phyloP scores from a whole-genome alignment of 768 basidiomycete species.

The Leccinum variicolor region DNA sequence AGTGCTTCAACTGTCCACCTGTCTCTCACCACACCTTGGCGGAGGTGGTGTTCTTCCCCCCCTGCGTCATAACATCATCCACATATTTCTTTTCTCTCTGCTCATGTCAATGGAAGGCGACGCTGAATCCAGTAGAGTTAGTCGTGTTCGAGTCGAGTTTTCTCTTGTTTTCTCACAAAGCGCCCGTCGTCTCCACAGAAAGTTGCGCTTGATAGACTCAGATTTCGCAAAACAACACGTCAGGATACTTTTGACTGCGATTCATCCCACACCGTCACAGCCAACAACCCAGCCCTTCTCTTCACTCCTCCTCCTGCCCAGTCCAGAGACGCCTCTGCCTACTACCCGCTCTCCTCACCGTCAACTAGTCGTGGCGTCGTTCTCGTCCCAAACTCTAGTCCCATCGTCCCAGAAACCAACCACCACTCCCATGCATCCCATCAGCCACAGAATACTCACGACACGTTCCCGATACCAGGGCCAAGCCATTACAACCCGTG shows the following conservation, averaged over 20 bases:
- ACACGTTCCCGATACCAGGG: slow-evolving; percentile 42
- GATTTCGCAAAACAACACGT: slow-evolving; percentile 43
- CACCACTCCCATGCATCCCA: slow-evolving; percentile 40
- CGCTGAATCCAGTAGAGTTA: slow-evolving; percentile 48
- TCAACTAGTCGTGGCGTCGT: slow-evolving; percentile 44
- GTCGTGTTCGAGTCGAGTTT: slow-evolving; percentile 32
- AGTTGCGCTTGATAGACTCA: slow-evolving; percentile 43
- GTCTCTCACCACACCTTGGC: slow-evolving; percentile 20
- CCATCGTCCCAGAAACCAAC: slow-evolving; percentile 41
- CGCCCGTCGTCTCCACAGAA: slow-evolving; percentile 35
- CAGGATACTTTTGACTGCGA: slow-evolving; percentile 26
- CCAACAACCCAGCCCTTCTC: slow-evolving; percentile 54
- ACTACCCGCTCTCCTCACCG: background rate
- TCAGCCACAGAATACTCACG: slow-evolving; percentile 36
- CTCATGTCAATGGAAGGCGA: slow-evolving; percentile 50
- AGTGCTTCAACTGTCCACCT: slow-evolving; percentile 28
- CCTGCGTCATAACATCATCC: slow-evolving; percentile 14
- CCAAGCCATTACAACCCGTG: slow-evolving; percentile 36
- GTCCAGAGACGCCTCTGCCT: slow-evolving; percentile 71
- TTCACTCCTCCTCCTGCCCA: slow-evolving; percentile 49
- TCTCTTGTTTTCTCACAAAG: slow-evolving; percentile 31
- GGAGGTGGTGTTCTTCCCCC: slow-evolving; percentile 10
- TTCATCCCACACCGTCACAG: slow-evolving; percentile 52
- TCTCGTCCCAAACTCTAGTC: slow-evolving; percentile 78
- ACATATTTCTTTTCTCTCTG: slow-evolving; percentile 19